phyloP scores from a whole-genome alignment of 371 early-diverging fungal species.

The Sporodiniella umbellata region DNA sequence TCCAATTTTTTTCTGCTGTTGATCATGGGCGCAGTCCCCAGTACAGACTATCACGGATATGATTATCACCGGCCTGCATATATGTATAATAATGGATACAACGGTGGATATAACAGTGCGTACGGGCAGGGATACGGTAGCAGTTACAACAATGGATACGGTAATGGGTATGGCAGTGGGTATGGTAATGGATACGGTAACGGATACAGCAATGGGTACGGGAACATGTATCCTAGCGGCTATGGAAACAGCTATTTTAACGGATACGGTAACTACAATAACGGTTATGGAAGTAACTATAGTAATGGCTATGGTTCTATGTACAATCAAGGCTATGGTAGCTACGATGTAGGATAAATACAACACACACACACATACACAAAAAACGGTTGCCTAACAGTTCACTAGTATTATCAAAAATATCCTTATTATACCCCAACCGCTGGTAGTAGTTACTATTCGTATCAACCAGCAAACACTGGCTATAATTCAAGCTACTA shows the following conservation, averaged over 20 bases:
- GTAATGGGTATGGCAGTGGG: not conserved
- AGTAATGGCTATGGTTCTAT: not conserved
- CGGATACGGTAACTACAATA: not conserved
- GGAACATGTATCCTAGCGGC: not conserved
- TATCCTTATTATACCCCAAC: not conserved
- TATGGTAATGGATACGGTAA: not conserved
- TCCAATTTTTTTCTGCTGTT: not conserved
- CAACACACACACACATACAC: too few relatives aligned
- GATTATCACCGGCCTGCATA: not conserved
- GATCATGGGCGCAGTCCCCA: conserved; percentile 1
- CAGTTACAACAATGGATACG: not conserved
- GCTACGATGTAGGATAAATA: not conserved
- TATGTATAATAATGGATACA: not conserved
- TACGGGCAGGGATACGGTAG: not conserved
- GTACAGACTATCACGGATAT: conserved; percentile 1
- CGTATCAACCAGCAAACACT: not conserved
- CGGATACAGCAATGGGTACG: not conserved
- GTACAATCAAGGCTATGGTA: not conserved
- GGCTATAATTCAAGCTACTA: not conserved
- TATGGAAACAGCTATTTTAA: not conserved
- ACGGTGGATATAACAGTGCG: not conserved
- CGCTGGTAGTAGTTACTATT: not conserved
- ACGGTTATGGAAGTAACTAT: not conserved
- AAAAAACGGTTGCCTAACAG: too few relatives aligned
- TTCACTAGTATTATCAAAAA: not conserved